Evolutionary conservation across 345 rosid species (phyloP), one percentile per base, ranked within the genome.

Genomic region (Atalantia buxifolia): DNA sequence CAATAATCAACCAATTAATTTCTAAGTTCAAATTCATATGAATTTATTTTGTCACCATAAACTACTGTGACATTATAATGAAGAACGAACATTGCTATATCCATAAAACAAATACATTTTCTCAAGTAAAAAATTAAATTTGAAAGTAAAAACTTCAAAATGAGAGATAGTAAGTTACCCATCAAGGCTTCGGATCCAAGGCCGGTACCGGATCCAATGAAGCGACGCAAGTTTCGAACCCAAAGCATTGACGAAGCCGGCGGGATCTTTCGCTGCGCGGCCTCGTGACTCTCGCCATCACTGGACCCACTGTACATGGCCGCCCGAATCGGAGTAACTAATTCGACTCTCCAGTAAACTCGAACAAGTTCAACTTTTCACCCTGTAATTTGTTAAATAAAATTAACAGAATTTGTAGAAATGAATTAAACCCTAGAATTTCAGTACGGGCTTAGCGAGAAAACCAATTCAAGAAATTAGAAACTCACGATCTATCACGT

Each of bases 181-280:
- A 96, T 94, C 31, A 96, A 84, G 33, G 98, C 98, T 88, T 96
- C 99, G 70, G 99, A 96, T 86, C 99, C 98, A 62, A 96, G 97
- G 5, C 99, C 98, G 22, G 97, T 88, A 21, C 99, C 98, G 81
- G 98, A 92, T 82, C 99, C 98, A 75, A 96, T 93, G 64, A 80
- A 96, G 21, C 97, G 92, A 10, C 98, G 92, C 82, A 96, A 93
- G 76, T 94, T 96, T 22, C 99, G 89, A 50, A 91, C 99, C 98
- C 99, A 96, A 35, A 81, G 91, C 99, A 96, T 96, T 36, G 99
- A 90, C 30, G 98, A 88, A 50, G 95, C 92, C 35, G 98, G 94
- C 7, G 98, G 98, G 85, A 95, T 91, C 97, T 89, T 93, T 85
- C 97, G 88, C 84, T 92, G 97, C 36, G 89, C 77, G 69, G 90